A percentile compares a stretch with the other conserved stretches of the same genome.
Evolutionary conservation across 176 grass and related monocot genomes (phyloP).

Genomic region (Aegilops bicornis): DNA sequence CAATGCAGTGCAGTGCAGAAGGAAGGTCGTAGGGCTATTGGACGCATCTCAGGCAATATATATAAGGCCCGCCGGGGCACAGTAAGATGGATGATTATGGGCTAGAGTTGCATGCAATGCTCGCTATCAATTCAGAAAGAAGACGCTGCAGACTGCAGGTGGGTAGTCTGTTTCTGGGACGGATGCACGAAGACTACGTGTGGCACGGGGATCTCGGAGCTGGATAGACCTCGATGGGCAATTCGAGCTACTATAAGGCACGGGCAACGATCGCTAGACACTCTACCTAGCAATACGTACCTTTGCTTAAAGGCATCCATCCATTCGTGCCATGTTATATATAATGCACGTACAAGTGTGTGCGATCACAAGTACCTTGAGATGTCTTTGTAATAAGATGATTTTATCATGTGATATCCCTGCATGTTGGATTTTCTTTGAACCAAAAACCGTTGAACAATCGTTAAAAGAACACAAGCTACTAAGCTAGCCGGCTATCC

Average conservation of each 20-base stretch:
- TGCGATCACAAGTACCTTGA: too few species aligned
- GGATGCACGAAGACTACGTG: background rate
- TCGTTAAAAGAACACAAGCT: too few species aligned
- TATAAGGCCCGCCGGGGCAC: background rate
- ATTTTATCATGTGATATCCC: too few species aligned
- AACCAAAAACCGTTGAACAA: too few species aligned
- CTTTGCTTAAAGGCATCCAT: background rate
- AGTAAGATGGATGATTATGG: background rate
- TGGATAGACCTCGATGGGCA: background rate
- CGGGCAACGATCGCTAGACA: slow-evolving; percentile 7
- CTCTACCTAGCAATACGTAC: background rate
- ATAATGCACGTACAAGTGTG: too few species aligned
- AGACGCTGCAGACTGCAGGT: background rate
- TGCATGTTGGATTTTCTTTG: too few species aligned
- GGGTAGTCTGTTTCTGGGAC: background rate
- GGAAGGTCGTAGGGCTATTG: background rate
- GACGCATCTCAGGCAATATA: background rate
- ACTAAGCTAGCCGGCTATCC: too few species aligned
- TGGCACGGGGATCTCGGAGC: background rate
- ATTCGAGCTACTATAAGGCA: background rate
- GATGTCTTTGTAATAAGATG: too few species aligned
- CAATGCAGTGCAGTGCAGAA: background rate
- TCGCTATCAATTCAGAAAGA: background rate
- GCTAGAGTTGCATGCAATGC: background rate
- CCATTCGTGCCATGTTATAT: too few species aligned